Percentiles rank a stretch among this genome's conserved stretches.
phyloP scores from a whole-genome alignment of 2,329 filamentous ascomycete genomes.

The Microcera coccophila region DNA sequence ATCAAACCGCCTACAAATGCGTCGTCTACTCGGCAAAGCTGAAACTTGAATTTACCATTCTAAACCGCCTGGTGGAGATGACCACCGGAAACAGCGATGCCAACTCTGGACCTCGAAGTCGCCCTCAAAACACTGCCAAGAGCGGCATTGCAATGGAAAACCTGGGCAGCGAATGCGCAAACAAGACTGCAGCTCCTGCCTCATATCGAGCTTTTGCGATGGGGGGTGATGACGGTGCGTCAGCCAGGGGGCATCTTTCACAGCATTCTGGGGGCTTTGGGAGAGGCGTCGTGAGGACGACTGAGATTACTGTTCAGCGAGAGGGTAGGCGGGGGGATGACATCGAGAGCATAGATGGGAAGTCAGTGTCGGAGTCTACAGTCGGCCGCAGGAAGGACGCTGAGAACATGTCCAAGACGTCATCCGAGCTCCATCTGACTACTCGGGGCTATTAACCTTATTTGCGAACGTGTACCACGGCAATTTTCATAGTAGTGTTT shows the following conservation, averaged over 20 bases:
- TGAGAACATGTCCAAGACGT: conserved; percentile 22
- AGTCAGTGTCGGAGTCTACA: conserved; percentile 15
- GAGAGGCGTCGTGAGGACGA: conserved; percentile 25
- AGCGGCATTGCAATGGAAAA: conserved; percentile 20
- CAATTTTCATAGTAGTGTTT: too few species aligned
- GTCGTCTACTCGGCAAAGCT: conserved; percentile 39
- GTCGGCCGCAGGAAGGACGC: conserved; percentile 14
- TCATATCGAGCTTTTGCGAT: conserved; percentile 24
- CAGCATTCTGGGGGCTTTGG: conserved; percentile 5
- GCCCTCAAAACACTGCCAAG: conserved; percentile 13
- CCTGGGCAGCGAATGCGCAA: conserved; percentile 12
- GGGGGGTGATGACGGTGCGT: conserved; percentile 17
- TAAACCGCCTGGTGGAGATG: conserved; percentile 37
- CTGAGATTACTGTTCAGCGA: conserved; percentile 19
- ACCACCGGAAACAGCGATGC: conserved; percentile 23
- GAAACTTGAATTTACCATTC: conserved; percentile 39
- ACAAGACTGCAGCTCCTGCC: conserved; percentile 12
- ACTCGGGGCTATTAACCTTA: conserved; percentile 20
- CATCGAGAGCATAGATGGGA: conserved; percentile 13
- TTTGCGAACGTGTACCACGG: too few species aligned
- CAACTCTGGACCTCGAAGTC: conserved; percentile 23
- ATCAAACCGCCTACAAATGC: conserved; percentile 37
- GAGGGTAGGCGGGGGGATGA: conserved; percentile 19
- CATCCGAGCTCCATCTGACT: conserved; percentile 24
- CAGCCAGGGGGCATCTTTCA: not conserved